phyloP scores from a whole-genome alignment of 768 basidiomycete genomes.

The Boletales sp. region DNA sequence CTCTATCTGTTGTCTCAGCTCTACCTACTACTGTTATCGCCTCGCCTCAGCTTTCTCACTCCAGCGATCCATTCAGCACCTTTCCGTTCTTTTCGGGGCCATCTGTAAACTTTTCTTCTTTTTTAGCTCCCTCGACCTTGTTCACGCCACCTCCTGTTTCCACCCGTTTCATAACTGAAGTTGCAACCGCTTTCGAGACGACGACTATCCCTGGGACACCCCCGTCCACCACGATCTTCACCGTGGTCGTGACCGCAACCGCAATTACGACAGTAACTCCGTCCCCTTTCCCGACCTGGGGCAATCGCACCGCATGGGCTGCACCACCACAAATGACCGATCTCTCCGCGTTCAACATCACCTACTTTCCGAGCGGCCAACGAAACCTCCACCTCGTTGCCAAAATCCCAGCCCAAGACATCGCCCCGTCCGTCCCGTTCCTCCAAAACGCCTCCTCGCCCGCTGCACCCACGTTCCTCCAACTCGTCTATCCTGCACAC shows the following conservation, averaged over 20 bases:
- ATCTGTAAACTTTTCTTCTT: neutral
- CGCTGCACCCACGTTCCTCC: conserved; percentile 43
- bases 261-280: neutral
- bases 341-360: conserved; percentile 56
- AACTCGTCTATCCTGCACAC: conserved; percentile 62
- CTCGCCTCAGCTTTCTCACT: neutral
- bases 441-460: conserved; percentile 1
- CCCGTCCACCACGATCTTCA: conserved; percentile 4
- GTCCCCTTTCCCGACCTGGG: conserved; percentile 8
- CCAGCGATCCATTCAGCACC: neutral
- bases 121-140: neutral
- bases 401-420: conserved; percentile 40
- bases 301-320: conserved; percentile 40
- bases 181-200: conserved; percentile 8
- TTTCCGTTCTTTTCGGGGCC: neutral
- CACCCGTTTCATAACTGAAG: conserved; percentile 8
- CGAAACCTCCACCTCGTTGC: conserved; percentile 55
- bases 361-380: conserved; percentile 50
- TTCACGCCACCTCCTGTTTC: neutral
- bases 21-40: neutral
- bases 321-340: conserved; percentile 53
- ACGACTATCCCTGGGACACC: conserved; percentile 2
- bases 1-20: neutral
- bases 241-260: conserved; percentile 7
- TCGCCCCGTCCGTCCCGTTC: conserved; percentile 17